Conservation (phyloP, 305 asterid species). For the Ilex paraguariensis region DNA sequence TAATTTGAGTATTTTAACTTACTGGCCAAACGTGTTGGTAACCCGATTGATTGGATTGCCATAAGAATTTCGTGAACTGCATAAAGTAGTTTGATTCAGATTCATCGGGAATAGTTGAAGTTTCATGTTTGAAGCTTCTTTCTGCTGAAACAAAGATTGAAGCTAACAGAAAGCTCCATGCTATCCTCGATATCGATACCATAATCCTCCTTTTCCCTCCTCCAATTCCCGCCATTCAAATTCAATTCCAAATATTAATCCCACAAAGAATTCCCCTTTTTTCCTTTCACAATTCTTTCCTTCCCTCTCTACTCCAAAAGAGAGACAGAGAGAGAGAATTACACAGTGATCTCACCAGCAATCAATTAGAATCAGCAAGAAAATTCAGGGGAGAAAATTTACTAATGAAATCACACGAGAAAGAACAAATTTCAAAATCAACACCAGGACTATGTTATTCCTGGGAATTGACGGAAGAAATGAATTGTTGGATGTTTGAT, state of each 20-base stretch:
- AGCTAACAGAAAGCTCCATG: conserved; percentile 74
- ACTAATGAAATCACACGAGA: no score
- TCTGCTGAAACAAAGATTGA: conserved; percentile 83
- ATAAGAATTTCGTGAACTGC: conserved; percentile 45
- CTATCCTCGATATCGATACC: conserved; percentile 48
- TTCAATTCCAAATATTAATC: not conserved
- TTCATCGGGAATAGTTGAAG: conserved; percentile 7
- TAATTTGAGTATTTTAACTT: conserved; percentile 23
- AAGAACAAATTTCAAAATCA: no score
- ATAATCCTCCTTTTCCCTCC: conserved; percentile 52
- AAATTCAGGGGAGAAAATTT: no score
- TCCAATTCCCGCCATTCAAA: conserved; percentile 45
- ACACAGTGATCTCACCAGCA: no score
- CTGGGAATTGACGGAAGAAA: no score
- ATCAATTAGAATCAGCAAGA: not conserved
- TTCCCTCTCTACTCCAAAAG: no score
- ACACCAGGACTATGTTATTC: no score
- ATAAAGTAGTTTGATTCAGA: conserved; percentile 40
- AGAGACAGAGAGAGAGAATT: no score
- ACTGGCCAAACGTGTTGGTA: conserved; percentile 98
- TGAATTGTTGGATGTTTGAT: no score
- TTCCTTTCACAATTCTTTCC: not conserved
- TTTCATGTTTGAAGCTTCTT: conserved; percentile 51
- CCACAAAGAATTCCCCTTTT: not conserved
- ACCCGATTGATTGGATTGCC: conserved; percentile 66